Base-by-base conservation (phyloP, 176 grass and related monocot genomes). In the Hordeum vulgare region DNA sequence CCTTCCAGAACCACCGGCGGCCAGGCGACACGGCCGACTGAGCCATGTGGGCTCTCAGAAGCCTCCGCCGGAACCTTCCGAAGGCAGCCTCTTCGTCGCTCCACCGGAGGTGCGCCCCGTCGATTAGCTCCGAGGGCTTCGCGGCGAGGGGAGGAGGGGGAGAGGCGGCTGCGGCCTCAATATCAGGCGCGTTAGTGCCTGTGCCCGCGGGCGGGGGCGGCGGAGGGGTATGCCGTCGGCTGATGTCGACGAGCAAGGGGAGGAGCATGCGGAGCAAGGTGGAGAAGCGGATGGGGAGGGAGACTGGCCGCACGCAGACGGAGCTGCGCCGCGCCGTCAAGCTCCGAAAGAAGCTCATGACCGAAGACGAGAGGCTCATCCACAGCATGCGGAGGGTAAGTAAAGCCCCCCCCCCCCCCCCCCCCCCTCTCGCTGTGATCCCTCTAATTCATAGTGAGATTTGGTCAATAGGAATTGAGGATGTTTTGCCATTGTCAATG, bases 311-410 rank as follows among this genome's bases (percentile, higher is more conserved):
- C 81, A 99, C 93, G 33, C 85, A 96, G 82, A 83, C 83, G 73
- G 96, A 99, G 81, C 87, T 98, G 73, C 90, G 96, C 67, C 91
- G 81, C 59, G 91, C 96, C 17, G 90, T 94, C 74, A 99, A 99
- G 81, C 87, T 99, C 54, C 81, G 96, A 79, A 99, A 90, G 84
- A 94, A 99, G 67, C 88, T 99, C 83, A 99, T 99, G 96, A 96
- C 96, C 11, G 93, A 99, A 7, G 89, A 99, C 70, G 96, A 94
- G 89, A 90, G 90, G 89, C 87, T 92, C 66, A 90, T 94, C 80
- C 93, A 96, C 83, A 95, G 90, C 81, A 67, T 96, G 85, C 84
- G 96, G 26, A 88, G 96, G 90, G 93, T 99, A 15, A 74, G 26
- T 47, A 81, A 61, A 54, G 5, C 57, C 1, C 10, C 51, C 7